Conservation (phyloP, 2,329 filamentous ascomycete species). For the Fusarium globosum region DNA sequence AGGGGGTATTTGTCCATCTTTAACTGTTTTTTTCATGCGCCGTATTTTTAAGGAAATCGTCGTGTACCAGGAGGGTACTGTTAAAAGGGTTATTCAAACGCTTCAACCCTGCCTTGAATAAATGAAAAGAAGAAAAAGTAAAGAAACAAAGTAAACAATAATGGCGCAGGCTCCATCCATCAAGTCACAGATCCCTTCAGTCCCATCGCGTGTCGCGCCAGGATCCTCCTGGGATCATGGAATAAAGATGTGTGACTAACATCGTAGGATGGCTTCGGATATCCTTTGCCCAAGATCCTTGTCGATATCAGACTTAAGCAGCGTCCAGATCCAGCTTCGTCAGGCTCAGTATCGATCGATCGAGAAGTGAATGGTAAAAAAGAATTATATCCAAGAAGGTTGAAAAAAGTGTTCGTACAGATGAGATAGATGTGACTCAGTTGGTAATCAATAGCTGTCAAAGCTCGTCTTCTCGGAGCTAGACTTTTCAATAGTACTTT, state of each 20-base stretch:
- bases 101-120: constrained; percentile 31
- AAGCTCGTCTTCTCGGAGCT: constrained; percentile 62
- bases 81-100: constrained; percentile 37
- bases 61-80: constrained; percentile 32
- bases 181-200: constrained; percentile 33
- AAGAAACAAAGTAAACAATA: constrained; percentile 5
- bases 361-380: constrained; percentile 35
- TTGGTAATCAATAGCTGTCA: constrained; percentile 51
- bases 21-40: constrained; percentile 47
- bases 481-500: constrained; percentile 64
- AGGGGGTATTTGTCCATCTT: constrained; percentile 50
- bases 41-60: constrained; percentile 43
- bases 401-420: constrained; percentile 36
- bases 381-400: constrained; percentile 40
- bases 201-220: constrained; percentile 36
- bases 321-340: constrained; percentile 21
- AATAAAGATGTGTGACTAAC: constrained; percentile 22
- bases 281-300: constrained; percentile 23
- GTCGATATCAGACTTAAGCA: constrained; percentile 20
- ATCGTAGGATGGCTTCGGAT: constrained; percentile 1
- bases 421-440: constrained; percentile 25
- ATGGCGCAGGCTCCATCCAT: constrained; percentile 20
- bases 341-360: constrained; percentile 32
- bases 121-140: constrained; percentile 10
- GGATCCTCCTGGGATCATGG: constrained; percentile 38